Base-by-base conservation (phyloP, 192 early-diverging fungal species). In the Dispira simplex region DNA sequence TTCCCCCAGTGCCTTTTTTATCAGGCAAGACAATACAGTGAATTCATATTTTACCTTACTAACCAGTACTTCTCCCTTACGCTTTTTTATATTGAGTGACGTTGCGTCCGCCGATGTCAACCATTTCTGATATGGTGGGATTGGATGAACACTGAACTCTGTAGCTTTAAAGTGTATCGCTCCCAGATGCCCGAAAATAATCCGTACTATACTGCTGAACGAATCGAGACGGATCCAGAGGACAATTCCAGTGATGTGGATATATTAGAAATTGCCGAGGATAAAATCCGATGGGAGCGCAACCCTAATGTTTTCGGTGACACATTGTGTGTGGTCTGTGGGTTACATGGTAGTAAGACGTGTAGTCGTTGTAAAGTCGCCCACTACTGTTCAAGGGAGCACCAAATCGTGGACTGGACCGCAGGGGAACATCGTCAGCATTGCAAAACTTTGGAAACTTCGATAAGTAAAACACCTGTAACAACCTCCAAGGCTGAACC, bases 381-480 rank as follows among this genome's bases (percentile, higher is more conserved):
- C 11, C 68, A 66, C 32, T 99, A 99, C 75, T 97, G 96, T 73
- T 84, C 81, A 21, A 83, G 82, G 49, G 80, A 81, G 10, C 94
- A 97, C 72, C 94, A 97, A 75, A 63, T 84, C 13, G 63, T 79
- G 0, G 85, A 95, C 74, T 98, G 93, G 93, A 85, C 71, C 12
- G 67, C 71, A 14, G 90, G 88, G 1, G 70, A 78, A 46, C 90
- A 91, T 66, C 83, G 86, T 56, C 71, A 74, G 54, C 75, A 76
- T 64, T 86, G 85, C 67, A 64, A 57, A 16, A 3, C 64, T 28
- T 57, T 54, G n/a, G 63, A 62, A 20, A 53, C 66, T 6, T 55
- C 28, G 46, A 26, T 52, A 49, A 45, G 63, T 64, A 44, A 46
- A 64, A 11, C 64, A 70, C 8, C 64, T 65, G 55, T 70, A 73